Conservation (phyloP, 495 filamentous ascomycete genomes). For the Penicillium canariense region DNA sequence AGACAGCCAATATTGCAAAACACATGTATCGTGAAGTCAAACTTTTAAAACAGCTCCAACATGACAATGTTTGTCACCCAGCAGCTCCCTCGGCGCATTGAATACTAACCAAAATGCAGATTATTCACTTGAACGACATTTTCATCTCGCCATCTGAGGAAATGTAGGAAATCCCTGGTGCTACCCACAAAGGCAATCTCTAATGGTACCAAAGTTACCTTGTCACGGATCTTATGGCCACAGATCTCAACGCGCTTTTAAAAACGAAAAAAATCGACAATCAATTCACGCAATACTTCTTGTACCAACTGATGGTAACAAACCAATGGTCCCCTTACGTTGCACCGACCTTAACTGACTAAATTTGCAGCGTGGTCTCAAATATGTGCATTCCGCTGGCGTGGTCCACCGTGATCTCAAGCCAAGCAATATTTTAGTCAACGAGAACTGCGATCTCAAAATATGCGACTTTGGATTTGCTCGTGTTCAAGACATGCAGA, state of each 20-base stretch:
- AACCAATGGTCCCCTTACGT: background rate
- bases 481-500: constrained; percentile 94
- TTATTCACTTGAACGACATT: constrained; percentile 96
- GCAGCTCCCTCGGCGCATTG: background rate
- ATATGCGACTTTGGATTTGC: constrained; percentile 98
- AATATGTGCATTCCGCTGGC: constrained; percentile 98
- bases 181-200: constrained; percentile 24
- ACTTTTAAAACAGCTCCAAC: constrained; percentile 88
- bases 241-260: constrained; percentile 88
- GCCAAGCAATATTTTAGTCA: constrained; percentile 96
- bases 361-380: constrained; percentile 74
- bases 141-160: constrained; percentile 99
- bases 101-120: constrained; percentile 50
- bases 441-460: constrained; percentile 98
- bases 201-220: constrained; percentile 66
- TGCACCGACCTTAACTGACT: constrained; percentile 21
- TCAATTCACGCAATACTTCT: constrained; percentile 98
- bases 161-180: constrained; percentile 60
- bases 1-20: constrained; percentile 91
- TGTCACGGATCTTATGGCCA: constrained; percentile 94
- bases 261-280: constrained; percentile 93
- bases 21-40: constrained; percentile 95
- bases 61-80: constrained; percentile 76
- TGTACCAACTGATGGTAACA: constrained; percentile 92
- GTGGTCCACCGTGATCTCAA: constrained; percentile 97